These are phyloP conservation scores for Rugonectria rugulosa DNA, from an alignment of 2,329 filamentous ascomycete species.

Conservation along the genomic window DNA sequence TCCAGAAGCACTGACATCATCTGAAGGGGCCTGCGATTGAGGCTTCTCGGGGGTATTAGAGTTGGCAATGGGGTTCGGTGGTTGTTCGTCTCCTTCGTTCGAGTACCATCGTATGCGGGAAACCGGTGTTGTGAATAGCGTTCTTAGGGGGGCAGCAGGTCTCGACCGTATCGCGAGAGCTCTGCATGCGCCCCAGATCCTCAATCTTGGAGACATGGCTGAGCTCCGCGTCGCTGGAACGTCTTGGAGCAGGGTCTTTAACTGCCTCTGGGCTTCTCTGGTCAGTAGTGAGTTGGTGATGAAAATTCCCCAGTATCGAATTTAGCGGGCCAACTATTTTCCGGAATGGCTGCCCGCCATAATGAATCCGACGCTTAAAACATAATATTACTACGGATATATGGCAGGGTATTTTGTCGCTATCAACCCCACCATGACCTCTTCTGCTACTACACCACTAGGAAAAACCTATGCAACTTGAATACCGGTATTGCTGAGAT, in stretches of 20 bases:
- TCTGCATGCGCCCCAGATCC: slow-evolving; percentile 46
- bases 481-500: no score
- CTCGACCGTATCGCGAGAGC: slow-evolving; percentile 42
- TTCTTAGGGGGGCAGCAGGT: slow-evolving; percentile 35
- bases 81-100: slow-evolving; percentile 41
- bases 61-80: slow-evolving; percentile 34
- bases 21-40: slow-evolving; percentile 14
- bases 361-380: no score
- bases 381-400: no score
- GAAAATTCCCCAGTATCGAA: slow-evolving; percentile 36
- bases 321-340: slow-evolving; percentile 31
- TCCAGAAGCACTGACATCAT: slow-evolving; percentile 1
- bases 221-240: slow-evolving; percentile 40
- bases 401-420: no score
- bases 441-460: no score
- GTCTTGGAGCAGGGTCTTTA: slow-evolving; percentile 34
- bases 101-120: slow-evolving; percentile 41
- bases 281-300: slow-evolving; percentile 33
- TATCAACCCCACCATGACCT: no score
- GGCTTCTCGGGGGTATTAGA: slow-evolving; percentile 18
- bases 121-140: slow-evolving; percentile 33
- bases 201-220: slow-evolving; percentile 45
- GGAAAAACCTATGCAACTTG: no score
- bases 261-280: slow-evolving; percentile 34
- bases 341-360: no score